Evolutionary conservation across 2,329 filamentous ascomycete species (phyloP), one percentile per base, ranked within the genome.

Genomic region (Trichophyton verrucosum): DNA sequence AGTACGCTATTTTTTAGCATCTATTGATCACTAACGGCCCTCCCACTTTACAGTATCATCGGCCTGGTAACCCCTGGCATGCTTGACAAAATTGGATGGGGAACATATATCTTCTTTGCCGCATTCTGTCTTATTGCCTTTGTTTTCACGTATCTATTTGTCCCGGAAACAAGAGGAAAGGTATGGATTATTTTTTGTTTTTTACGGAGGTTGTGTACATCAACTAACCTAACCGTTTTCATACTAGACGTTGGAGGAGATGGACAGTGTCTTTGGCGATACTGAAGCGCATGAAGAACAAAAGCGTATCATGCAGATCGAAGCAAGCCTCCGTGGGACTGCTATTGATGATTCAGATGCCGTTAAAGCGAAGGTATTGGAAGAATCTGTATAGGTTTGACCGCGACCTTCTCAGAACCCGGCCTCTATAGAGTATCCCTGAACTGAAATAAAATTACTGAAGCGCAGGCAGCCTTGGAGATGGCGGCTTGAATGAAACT

Each of bases 221-320:
- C 36, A 22, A 24, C 13, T 11, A 57, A 27, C 59, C 62, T 55
- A 8, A 30, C 9, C 9, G 1, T 2, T 46, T 58, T 38, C 11
- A 30, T 11, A 17, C 30, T 17, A 73, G 65, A 82, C 77, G 3
- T 74, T 84, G 11, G 81, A 84, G 67, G 77, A 83, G 62, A 81
- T 84, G 75, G 80, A 83, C 51, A 73, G 73, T 42, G 74, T 76
- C 38, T 77, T 77, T 60, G 72, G 72, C 2, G 75, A 76, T 57
- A 74, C 68, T 1, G 67, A 66, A 15, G 72, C 71, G 1, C 68
- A 74, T 30, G 69, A 74, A 63, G 73, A 75, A 60, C 72, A 74
- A 63, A 64, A 70, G 60, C 69, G 72, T 30, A 73, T 75, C 57
- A 70, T 71, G 49, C 69, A 70, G 17, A 75, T 76, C 13, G 74